Evolutionary conservation across 163 green algal species (phyloP), one percentile per base, ranked within the genome.

Genomic region (Smithsoniella earleae): DNA sequence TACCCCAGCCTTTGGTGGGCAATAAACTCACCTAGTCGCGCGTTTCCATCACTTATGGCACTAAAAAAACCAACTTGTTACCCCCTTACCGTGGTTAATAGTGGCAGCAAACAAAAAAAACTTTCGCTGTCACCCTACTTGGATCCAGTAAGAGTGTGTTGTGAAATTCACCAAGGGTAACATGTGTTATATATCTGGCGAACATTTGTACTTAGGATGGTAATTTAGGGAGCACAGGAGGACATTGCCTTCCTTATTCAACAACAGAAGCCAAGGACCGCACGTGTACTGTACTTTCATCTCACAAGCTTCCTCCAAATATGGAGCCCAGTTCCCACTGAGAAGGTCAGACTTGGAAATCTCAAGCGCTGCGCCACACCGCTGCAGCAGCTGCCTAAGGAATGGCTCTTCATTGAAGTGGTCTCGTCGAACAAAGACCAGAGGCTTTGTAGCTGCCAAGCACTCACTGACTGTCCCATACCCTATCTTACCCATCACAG

Each of bases 361-460:
- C 52, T 65, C 52, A 13, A 65, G 20, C 6, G 52, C 52, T 27
- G 36, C 30, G 10, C 45, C 46, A 36, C 73, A 65, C 37, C 81
- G 40, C 73, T 92, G 79, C 20, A 92, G 74, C 75, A 90, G 75
- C 62, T 83, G 84, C 31, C 84, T 78, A 63, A 93, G 80, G 77
- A 90, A 92, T 37, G 86, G 82, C 78, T 93, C 87, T 79, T 91
- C 86, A 54, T 85, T 87, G 76, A 88, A 89, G 45, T 79, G 78
- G 54, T 89, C 83, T 22, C 87, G 81, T 2, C 83, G 79, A 54
- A 92, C 78, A 77, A 90, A 93, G n/a, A 93, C 79, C 20, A 93
- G 74, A 8, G 87, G 87, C 22, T 49, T 77, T 27, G 54, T 27
- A 25, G 82, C 77, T 1, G 81, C 81, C 28, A 93, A 77, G 62